Evolutionary conservation across 2,329 filamentous ascomycete species (phyloP).

Genomic region (Ophiosphaerella herpotricha): DNA sequence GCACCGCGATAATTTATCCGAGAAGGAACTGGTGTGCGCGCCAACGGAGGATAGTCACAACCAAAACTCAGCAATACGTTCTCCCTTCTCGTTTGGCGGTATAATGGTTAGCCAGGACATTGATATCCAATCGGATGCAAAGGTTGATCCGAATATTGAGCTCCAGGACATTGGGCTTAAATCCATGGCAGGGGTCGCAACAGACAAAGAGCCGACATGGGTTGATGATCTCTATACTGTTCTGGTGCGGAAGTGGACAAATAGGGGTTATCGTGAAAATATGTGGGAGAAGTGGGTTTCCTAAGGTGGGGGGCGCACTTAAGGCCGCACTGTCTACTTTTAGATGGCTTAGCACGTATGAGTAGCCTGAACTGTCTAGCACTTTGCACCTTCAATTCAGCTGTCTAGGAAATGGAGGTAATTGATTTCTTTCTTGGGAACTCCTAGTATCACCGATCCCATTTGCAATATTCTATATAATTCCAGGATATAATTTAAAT

Average conservation of each 20-base stretch:
- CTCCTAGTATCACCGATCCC: too few species aligned
- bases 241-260: conserved; percentile 1
- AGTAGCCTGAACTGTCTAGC: background rate
- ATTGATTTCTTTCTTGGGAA: too few species aligned
- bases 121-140: conserved; percentile 15
- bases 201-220: conserved; percentile 41
- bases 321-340: background rate
- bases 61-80: conserved; percentile 1
- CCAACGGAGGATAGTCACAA: conserved; percentile 1
- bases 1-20: conserved; percentile 3
- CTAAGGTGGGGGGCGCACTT: background rate
- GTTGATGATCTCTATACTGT: conserved; percentile 26
- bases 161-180: conserved; percentile 21
- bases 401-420: too few species aligned
- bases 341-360: background rate
- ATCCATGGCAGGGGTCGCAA: conserved; percentile 20
- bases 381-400: too few species aligned
- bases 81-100: conserved; percentile 19
- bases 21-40: conserved; percentile 4
- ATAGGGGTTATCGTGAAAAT: conserved; percentile 4
- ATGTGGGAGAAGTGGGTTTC: conserved; percentile 6
- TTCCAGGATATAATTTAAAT: too few species aligned
- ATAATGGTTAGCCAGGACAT: conserved; percentile 31
- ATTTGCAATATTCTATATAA: too few species aligned
- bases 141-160: conserved; percentile 18